Evolutionary conservation across 2,329 filamentous ascomycete genomes (phyloP), one percentile per base, ranked within the genome.

Genomic region (Didymella pinodella): DNA sequence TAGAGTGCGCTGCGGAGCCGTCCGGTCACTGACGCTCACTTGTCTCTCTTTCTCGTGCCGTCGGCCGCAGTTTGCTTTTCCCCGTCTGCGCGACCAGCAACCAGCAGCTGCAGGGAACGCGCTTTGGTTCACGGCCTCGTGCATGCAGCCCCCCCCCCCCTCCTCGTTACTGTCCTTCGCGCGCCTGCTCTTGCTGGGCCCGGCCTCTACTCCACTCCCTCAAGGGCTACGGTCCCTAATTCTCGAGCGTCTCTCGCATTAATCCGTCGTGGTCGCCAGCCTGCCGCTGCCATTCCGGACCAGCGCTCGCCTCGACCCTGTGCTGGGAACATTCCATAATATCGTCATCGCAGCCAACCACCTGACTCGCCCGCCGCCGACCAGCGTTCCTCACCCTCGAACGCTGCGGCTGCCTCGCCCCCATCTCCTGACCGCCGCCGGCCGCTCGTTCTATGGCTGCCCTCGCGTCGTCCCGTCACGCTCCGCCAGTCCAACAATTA

Each of bases 401-500:
- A 54, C 28, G 52, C 57, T 47, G 31, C 44, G 43, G 52, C 41
- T 54, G 58, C 59, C 54, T 61, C 59, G 55, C 48, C 51, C 51
- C 45, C 57, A 43, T 50, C 20, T 51, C 34, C 50, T 36, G 48
- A 45, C 48, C 38, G 57, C 32, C 47, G 43, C 45, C 45, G 32
- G 55, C 55, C 50, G 51, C 64, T 32, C 57, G 54, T 58, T 64
- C 56, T 54, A 77, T 77, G 75, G 75, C 75, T 54, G 68, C 68
- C 48, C 53, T 76, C 43, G 70, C 69, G 44, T 72, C 74, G 26
- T 65, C 69, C 53, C 71, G 63, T 57, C 74, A 72, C 57, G 63
- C 67, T 62, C 65, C 66, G 50, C 61, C 67, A 38, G 59, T 68
- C 48, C 70, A 73, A 58, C 76, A 77, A 61, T 68, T 77, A 57